Evolutionary conservation across 1,284 basidiomycete species (phyloP), one percentile per base, ranked within the genome.

Genomic region (Leccinum proliferum): DNA sequence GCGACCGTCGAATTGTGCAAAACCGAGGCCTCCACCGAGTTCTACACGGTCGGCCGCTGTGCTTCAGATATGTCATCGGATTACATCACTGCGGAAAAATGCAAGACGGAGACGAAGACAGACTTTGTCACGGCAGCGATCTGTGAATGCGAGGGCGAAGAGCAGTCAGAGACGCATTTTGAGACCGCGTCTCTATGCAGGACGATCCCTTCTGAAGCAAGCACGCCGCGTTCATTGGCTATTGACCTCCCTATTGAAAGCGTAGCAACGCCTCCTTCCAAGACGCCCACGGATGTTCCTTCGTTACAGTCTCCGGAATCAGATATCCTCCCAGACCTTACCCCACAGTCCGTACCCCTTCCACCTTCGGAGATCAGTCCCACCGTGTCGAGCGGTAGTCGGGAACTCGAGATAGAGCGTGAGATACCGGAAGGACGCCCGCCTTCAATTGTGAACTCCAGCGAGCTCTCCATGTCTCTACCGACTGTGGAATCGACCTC

Each of bases 41-140:
- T 83, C 67, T 75, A 77, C 39, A 84, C 85, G 0, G 79, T 74
- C 5, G 68, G 63, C 68, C 78, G 60, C 68, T 79, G 69, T 72
- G 18, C 37, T 32, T 75, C 72, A 0, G 75, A 71, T 25, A 69
- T 69, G 58, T 70, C 72, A 15, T 79, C 83, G 2, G 79, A 78
- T 59, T 85, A 80, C 39, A 69, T 74, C 50, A 83, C 82, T 9
- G 82, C 78, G 4, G 81, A 80, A 48, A 67, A 81, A n/a, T 85
- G 83, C 67, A 77, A 79, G 10, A 80, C 79, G 5, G 82, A 82
- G 65, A 73, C 77, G 0, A 69, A 77, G 41, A 81, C 81, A 6
- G 80, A 81, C 18, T 86, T 80, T 62, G 72, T 78, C 35, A 86
- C 85, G 0, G 83, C 83, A 0, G 81, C 81, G 58, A 55, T 80